phyloP scores from a whole-genome alignment of 139 green algal species.

The Tetratostichococcus sp. region DNA sequence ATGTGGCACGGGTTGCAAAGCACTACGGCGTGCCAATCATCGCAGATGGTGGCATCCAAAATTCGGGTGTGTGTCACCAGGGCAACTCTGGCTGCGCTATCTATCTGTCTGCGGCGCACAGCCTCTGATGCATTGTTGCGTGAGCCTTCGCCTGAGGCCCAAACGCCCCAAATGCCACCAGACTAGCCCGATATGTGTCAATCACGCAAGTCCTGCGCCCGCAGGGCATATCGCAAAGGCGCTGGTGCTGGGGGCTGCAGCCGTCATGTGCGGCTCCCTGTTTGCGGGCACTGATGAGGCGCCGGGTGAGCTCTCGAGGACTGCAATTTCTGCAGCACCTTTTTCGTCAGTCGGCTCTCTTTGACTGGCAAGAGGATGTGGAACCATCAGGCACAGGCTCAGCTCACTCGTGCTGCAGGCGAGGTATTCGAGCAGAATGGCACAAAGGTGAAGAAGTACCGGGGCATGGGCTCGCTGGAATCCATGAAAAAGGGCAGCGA shows the following conservation, averaged over 20 bases:
- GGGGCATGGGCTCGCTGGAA: constrained; percentile 94
- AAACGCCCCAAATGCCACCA: no score
- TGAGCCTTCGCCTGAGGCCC: no score
- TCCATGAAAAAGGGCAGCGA: constrained; percentile 95
- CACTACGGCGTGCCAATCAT: constrained; percentile 84
- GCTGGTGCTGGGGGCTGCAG: constrained; percentile 86
- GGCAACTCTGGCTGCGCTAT: no score
- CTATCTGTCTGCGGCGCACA: no score
- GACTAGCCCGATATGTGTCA: no score
- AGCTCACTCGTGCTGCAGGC: constrained; percentile 35
- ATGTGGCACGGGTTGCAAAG: constrained; percentile 59
- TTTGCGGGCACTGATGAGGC: constrained; percentile 94
- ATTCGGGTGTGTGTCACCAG: constrained; percentile 47
- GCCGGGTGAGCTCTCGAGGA: constrained; percentile 51
- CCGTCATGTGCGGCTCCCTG: constrained; percentile 95
- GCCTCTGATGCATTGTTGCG: no score
- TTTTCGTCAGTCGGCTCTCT: no score
- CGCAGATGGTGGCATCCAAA: constrained; percentile 95
- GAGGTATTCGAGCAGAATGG: constrained; percentile 79
- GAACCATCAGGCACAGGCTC: no score
- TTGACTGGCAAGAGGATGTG: no score
- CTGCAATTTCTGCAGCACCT: no score
- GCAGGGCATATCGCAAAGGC: constrained; percentile 91
- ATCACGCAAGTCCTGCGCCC: no score
- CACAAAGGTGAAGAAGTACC: constrained; percentile 87